Evolutionary conservation across 345 rosid genomes (phyloP), one percentile per base, ranked within the genome.

Genomic region (Populus alba): DNA sequence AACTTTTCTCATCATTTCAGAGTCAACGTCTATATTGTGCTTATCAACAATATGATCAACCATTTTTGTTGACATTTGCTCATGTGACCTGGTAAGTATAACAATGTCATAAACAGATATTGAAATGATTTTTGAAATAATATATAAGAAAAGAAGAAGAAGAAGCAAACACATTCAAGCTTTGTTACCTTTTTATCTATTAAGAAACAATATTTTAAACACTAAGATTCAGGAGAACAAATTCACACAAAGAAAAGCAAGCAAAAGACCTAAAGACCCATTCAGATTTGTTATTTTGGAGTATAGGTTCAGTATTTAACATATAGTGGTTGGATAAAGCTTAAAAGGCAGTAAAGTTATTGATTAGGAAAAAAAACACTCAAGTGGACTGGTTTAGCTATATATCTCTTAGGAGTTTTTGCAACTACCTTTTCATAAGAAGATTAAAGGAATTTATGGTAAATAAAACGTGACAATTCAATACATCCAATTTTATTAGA

Each of bases 1-100:
- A 20, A 87, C 92, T 88, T 83, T 92, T 82, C 83, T 92, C 79
- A 92, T 78, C 97, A 93, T 92, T 85, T 81, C 90, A 68, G 91
- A 72, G 72, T 95, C 98, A 66, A 95, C 57, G 71, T 95, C 99
- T 39, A 95, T 93, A 79, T 91, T 78, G 81, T 95, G 98, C 77
- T 85, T 86, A 25, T 95, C 98, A 59, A 95, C 90, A 7, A 93
- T 93, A 82, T 86, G 78, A 82, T 95, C 99, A 87, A 92, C 87
- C 87, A 95, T 82, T 81, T 82, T 87, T 38, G 78, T 83, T 18
- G 98, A 95, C 99, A 93, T 95, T 76, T 79, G 83, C 79, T 95
- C 99, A 86, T 95, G 97, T 78, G 90, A 87, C 99, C 99, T 93
- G 83, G 66, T 82, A 70, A 76, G 38, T 53, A 57, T 38, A 78